Base-by-base conservation (phyloP, 768 basidiomycete species). In the Lactarius hatsudake region DNA sequence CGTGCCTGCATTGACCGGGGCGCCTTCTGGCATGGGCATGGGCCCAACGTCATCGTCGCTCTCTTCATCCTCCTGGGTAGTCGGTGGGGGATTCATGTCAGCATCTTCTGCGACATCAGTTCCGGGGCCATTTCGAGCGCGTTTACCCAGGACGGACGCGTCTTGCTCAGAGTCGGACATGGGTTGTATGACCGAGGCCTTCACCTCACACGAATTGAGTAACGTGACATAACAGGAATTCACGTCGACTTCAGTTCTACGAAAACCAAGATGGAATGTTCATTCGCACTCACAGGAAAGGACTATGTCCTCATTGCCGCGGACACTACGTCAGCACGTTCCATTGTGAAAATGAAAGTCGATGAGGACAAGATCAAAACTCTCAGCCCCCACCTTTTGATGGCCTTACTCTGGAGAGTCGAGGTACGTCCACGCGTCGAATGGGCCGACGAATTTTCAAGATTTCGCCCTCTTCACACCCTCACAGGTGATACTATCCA, bases 311-410 rank as follows among this genome's bases (percentile, higher is more conserved):
- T 99, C 69, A 80, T 99, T 72, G 94, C 96, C 2, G 88, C 95
- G 12, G 96, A 98, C 78, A 94, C 90, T 9, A 92, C 88, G 17
- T 87, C 94, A 9, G 87, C 90, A 4, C 85, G 93, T 72, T 97
- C 94, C 38, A 93, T 99, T 78, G 89, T 98, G 75, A 96, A 95
- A 80, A 97, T 98, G 94, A 97, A 98, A 81, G 76, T 83, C 43
- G 94, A 97, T 79, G 92, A 93, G 80, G 96, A 98, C 83, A 98
- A 98, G 81, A 93, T 96, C 82, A 94, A 95, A 78, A 83, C 85
- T 28, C 83, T 99, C 53, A 89, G 93, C 69, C 88, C 94, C 32
- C 93, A 97, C 77, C 81, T 98, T 40, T 84, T 96, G 75, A 96
- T 99, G 94, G 88, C 94, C n/a, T 0, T 94, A 89, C 77, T 93